These are phyloP conservation scores for Nymphaea thermarum DNA, from an alignment of 164 flowering plant species.

Conservation along the genomic window DNA sequence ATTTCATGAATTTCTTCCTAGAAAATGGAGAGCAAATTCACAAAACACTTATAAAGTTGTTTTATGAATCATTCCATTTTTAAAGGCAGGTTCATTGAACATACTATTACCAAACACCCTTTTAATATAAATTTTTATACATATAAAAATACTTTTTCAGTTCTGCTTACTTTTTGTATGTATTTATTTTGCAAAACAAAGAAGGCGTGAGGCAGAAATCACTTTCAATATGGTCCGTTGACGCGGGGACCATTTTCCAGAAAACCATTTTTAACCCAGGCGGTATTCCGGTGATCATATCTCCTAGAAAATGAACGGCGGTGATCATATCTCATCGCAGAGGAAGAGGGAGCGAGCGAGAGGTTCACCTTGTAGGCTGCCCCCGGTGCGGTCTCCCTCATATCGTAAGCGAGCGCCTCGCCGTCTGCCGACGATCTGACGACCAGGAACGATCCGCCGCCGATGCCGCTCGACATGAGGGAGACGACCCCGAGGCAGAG, in stretches of 20 bases:
- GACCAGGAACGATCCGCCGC: conserved; percentile 90
- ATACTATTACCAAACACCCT: too few relatives aligned
- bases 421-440: conserved; percentile 39
- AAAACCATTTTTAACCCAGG: background rate
- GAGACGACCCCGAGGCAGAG: conserved; percentile 77
- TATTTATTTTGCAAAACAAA: background rate
- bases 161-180: too few relatives aligned
- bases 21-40: too few relatives aligned
- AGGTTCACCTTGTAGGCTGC: conserved; percentile 64
- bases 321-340: background rate
- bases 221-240: background rate
- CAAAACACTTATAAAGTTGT: too few relatives aligned
- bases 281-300: background rate
- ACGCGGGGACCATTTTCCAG: background rate
- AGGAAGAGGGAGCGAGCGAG: background rate
- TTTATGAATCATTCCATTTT: too few relatives aligned
- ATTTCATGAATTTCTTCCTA: too few relatives aligned
- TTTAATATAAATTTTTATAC: too few relatives aligned
- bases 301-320: background rate
- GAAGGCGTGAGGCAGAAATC: background rate
- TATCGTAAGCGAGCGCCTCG: conserved; percentile 46
- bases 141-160: too few relatives aligned
- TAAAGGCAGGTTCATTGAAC: too few relatives aligned
- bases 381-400: conserved; percentile 84
- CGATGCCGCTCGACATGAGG: conserved; percentile 79